A percentile compares a stretch with the other conserved stretches of the same genome.
These are phyloP conservation scores for Saccharomycodes ludwigii DNA, from an alignment of 805 yeast genomes.

Conservation along the genomic window DNA sequence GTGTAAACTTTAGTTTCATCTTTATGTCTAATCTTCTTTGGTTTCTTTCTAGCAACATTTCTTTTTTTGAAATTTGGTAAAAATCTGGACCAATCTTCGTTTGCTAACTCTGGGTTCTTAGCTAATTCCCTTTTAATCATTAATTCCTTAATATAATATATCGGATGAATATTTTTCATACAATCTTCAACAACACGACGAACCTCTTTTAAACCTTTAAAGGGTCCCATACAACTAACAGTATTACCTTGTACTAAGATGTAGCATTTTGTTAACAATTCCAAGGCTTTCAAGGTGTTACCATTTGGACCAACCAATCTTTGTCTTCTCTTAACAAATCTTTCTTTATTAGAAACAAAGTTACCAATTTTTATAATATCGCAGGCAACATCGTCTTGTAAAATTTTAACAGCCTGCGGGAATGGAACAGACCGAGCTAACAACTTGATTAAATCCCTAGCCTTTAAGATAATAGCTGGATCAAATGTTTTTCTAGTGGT, in stretches of 20 bases:
- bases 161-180: conserved; percentile 95
- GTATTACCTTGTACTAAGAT: conserved; percentile 96
- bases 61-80: conserved; percentile 94
- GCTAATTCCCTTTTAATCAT: conserved; percentile 96
- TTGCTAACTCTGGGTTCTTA: conserved; percentile 87
- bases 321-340: conserved; percentile 92
- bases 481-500: conserved; percentile 93
- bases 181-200: conserved; percentile 95
- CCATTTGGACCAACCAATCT: conserved; percentile 95
- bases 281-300: conserved; percentile 90
- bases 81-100: conserved; percentile 95
- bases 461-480: conserved; percentile 86
- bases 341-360: conserved; percentile 77
- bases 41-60: conserved; percentile 88
- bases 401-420: conserved; percentile 87
- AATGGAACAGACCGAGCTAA: conserved; percentile 94
- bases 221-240: conserved; percentile 95
- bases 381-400: conserved; percentile 88
- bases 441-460: conserved; percentile 86
- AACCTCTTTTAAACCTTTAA: conserved; percentile 79
- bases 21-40: conserved; percentile 48
- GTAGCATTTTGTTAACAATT: conserved; percentile 88
- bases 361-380: conserved; percentile 93
- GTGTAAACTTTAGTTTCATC: conserved; percentile 68
- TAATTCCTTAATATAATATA: conserved; percentile 89